Percentiles rank a stretch among this genome's conserved stretches.
Evolutionary conservation across 2,329 filamentous ascomycete genomes (phyloP).

Genomic region (Nakataea oryzae): DNA sequence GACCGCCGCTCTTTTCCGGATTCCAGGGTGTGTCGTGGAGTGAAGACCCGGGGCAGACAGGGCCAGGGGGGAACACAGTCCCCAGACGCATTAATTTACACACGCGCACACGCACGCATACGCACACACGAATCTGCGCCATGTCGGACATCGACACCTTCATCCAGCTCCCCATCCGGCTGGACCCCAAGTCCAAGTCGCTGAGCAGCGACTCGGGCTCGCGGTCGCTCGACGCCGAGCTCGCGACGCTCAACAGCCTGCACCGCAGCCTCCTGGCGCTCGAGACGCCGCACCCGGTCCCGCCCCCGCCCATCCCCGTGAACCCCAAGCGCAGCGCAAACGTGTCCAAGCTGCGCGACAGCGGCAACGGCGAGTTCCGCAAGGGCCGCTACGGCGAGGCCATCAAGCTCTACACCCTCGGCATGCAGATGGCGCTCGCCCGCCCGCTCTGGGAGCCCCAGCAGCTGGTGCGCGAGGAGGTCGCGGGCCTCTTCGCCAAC

Average conservation of each 20-base stretch:
- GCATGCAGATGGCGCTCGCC: constrained; percentile 76
- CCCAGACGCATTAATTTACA: background rate
- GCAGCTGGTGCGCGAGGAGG: constrained; percentile 74
- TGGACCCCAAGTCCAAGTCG: constrained; percentile 75
- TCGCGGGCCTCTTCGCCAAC: constrained; percentile 71
- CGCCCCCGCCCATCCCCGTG: constrained; percentile 79
- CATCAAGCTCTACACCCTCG: constrained; percentile 71
- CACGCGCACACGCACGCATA: background rate
- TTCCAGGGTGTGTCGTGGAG: no score
- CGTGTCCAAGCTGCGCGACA: constrained; percentile 84
- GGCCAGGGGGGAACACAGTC: background rate
- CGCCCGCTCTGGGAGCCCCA: constrained; percentile 83
- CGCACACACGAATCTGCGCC: constrained; percentile 6
- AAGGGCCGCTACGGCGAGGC: constrained; percentile 68
- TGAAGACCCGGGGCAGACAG: background rate
- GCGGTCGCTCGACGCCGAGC: constrained; percentile 49
- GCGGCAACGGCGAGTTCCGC: constrained; percentile 73
- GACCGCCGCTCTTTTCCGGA: background rate
- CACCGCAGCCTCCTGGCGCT: constrained; percentile 64
- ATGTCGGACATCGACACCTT: constrained; percentile 63
- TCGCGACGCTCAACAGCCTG: constrained; percentile 66
- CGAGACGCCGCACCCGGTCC: constrained; percentile 51
- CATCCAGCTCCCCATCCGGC: constrained; percentile 67
- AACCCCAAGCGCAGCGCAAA: constrained; percentile 86
- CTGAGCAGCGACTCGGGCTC: constrained; percentile 39